Percentiles rank a stretch among this genome's conserved stretches.
These are phyloP conservation scores for Cairneyella variabilis DNA, from an alignment of 495 filamentous ascomycete species.

Conservation along the genomic window DNA sequence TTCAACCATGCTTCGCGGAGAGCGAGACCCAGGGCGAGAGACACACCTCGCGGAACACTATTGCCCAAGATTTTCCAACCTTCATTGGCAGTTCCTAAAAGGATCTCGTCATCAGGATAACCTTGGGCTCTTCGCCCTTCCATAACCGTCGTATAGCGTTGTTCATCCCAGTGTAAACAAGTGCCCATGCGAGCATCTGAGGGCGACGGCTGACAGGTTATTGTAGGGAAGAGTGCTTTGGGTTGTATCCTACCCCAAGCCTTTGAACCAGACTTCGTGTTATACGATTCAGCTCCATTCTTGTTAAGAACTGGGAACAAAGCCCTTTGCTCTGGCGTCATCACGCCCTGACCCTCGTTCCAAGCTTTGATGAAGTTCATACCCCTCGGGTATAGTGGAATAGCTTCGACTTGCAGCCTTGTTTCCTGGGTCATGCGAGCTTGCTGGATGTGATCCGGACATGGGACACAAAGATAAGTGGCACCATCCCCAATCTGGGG, in stretches of 20 bases:
- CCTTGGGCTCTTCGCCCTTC: conserved; percentile 65
- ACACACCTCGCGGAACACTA: conserved; percentile 61
- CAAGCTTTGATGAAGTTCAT: conserved; percentile 44
- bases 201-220: conserved; percentile 44
- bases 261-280: conserved; percentile 21
- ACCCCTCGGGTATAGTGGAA: conserved; percentile 41
- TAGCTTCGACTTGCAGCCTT: conserved; percentile 33
- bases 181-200: conserved; percentile 44
- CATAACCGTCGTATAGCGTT: conserved; percentile 52
- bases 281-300: conserved; percentile 2
- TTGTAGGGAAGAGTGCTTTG: conserved; percentile 48
- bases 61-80: conserved; percentile 67
- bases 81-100: conserved; percentile 48
- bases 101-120: conserved; percentile 61
- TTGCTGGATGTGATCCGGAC: conserved; percentile 60
- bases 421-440: conserved; percentile 26
- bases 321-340: conserved; percentile 34
- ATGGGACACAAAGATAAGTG: conserved; percentile 47
- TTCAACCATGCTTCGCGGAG: conserved; percentile 53
- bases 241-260: conserved; percentile 51
- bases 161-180: conserved; percentile 57
- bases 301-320: conserved; percentile 25
- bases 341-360: conserved; percentile 31
- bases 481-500: conserved; percentile 54
- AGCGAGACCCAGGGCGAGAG: conserved; percentile 56